phyloP scores from a whole-genome alignment of 352 stramenopile genomes.

The Phytophthora palmivora region DNA sequence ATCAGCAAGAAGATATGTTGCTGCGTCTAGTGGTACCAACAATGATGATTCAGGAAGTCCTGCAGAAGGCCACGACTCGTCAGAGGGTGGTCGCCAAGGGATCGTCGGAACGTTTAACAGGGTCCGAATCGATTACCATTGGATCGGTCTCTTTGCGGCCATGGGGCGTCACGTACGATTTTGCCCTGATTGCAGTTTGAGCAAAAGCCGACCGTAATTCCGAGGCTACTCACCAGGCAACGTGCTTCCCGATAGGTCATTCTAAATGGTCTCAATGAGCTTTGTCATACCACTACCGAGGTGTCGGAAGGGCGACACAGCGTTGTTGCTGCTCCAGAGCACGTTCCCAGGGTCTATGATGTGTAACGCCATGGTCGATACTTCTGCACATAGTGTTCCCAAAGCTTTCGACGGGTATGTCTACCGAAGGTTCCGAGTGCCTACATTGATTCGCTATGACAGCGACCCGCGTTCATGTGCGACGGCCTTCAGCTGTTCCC shows the following conservation, averaged over 20 bases:
- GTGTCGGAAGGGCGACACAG: slow-evolving; percentile 1
- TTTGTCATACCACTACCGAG: slow-evolving; percentile 19
- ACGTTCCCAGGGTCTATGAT: slow-evolving; percentile 1
- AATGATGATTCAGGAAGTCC: slow-evolving; percentile 16
- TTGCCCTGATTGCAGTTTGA: slow-evolving; percentile 13
- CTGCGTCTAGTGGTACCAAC: slow-evolving; percentile 13
- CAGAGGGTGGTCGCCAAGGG: slow-evolving; percentile 11
- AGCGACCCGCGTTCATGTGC: slow-evolving; percentile 4
- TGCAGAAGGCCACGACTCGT: slow-evolving; percentile 19
- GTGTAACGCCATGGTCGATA: not conserved
- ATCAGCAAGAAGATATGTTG: not conserved
- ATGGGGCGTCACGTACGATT: slow-evolving; percentile 2
- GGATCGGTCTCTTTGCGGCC: slow-evolving; percentile 4
- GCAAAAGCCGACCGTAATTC: slow-evolving; percentile 15
- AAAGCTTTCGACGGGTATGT: not conserved
- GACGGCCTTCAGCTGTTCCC: too few species aligned
- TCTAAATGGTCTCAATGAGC: slow-evolving; percentile 17
- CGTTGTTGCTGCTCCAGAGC: not conserved
- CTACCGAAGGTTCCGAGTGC: not conserved
- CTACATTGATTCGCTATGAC: not conserved
- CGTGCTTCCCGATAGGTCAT: slow-evolving; percentile 1
- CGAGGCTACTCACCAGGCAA: slow-evolving; percentile 17
- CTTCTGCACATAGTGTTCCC: not conserved
- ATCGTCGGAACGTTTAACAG: not conserved
- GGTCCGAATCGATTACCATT: slow-evolving; percentile 1